A percentile compares a stretch with the other conserved stretches of the same genome.
These are phyloP conservation scores for Myxozyma sirexii DNA, from an alignment of 805 yeast species.

Conservation along the genomic window DNA sequence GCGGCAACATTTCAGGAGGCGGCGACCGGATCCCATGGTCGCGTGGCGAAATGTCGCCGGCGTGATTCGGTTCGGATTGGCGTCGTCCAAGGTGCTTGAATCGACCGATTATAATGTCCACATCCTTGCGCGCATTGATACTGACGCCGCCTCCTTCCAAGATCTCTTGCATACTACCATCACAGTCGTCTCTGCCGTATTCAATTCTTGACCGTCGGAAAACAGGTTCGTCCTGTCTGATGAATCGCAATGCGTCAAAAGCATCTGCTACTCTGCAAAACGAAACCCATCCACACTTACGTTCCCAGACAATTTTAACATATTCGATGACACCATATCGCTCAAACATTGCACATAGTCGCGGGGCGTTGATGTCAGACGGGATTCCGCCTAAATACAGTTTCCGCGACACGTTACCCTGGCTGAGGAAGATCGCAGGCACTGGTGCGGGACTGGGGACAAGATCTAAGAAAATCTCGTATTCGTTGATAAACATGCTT, in stretches of 20 bases:
- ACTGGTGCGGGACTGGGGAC: slow-evolving; percentile 20
- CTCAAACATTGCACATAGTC: slow-evolving; percentile 19
- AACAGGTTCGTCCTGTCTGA: slow-evolving; percentile 18
- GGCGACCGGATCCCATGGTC: neutral
- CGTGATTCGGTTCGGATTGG: neutral
- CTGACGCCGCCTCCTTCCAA: slow-evolving; percentile 29
- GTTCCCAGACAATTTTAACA: slow-evolving; percentile 32
- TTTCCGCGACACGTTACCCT: slow-evolving; percentile 23
- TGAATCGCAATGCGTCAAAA: slow-evolving; percentile 25
- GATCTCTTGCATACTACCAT: slow-evolving; percentile 26
- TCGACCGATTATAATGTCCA: slow-evolving; percentile 26
- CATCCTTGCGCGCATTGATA: slow-evolving; percentile 31
- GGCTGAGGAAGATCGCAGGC: slow-evolving; percentile 13
- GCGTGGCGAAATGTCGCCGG: neutral
- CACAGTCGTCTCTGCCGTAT: slow-evolving; percentile 30
- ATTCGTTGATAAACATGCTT: slow-evolving; percentile 22
- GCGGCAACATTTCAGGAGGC: neutral
- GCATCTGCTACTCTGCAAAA: slow-evolving; percentile 31
- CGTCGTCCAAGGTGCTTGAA: slow-evolving; percentile 25
- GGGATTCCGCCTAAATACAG: slow-evolving; percentile 25
- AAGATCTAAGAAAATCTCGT: slow-evolving; percentile 17
- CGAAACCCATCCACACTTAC: slow-evolving; percentile 30
- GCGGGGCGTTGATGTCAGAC: slow-evolving; percentile 19
- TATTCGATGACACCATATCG: slow-evolving; percentile 31
- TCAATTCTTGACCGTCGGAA: slow-evolving; percentile 24